Percentiles rank a stretch among this genome's conserved stretches.
phyloP scores from a whole-genome alignment of 257 asterid genomes.

The Vinca minor region DNA sequence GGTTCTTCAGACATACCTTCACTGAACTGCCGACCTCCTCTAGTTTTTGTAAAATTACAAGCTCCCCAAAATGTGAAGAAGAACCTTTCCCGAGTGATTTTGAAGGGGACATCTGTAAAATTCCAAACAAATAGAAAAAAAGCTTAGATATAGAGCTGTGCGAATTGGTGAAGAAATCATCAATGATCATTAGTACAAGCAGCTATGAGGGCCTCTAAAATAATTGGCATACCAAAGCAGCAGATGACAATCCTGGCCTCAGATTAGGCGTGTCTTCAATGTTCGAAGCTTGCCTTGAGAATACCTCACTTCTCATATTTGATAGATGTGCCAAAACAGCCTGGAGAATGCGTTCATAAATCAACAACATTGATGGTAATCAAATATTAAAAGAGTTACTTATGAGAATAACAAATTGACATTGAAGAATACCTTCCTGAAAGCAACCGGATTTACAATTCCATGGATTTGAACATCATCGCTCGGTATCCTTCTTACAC shows the following conservation, averaged over 20 bases:
- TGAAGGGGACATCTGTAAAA: conserved; percentile 44
- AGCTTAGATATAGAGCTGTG: neutral
- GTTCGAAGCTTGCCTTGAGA: conserved; percentile 33
- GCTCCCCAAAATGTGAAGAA: conserved; percentile 30
- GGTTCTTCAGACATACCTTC: conserved; percentile 46
- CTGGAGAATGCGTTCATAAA: conserved; percentile 26
- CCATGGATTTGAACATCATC: conserved; percentile 76
- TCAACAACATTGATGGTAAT: neutral
- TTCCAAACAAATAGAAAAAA: neutral
- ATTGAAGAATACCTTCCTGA: conserved; percentile 45
- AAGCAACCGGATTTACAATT: conserved; percentile 52
- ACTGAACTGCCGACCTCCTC: conserved; percentile 72
- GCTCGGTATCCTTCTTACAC: conserved; percentile 63
- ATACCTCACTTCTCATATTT: conserved; percentile 36
- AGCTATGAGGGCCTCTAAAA: neutral
- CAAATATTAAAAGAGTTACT: neutral
- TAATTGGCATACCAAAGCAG: conserved; percentile 35
- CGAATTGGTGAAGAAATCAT: conserved; percentile 1
- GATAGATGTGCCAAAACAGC: conserved; percentile 56
- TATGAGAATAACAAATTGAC: neutral
- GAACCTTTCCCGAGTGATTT: conserved; percentile 30
- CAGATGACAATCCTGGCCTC: conserved; percentile 29
- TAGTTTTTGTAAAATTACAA: conserved; percentile 45
- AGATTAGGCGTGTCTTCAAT: conserved; percentile 34
- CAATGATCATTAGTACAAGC: conserved; percentile 4